Conservation (phyloP, 1,284 basidiomycete species). For the Sanguinoderma infundibulare region DNA sequence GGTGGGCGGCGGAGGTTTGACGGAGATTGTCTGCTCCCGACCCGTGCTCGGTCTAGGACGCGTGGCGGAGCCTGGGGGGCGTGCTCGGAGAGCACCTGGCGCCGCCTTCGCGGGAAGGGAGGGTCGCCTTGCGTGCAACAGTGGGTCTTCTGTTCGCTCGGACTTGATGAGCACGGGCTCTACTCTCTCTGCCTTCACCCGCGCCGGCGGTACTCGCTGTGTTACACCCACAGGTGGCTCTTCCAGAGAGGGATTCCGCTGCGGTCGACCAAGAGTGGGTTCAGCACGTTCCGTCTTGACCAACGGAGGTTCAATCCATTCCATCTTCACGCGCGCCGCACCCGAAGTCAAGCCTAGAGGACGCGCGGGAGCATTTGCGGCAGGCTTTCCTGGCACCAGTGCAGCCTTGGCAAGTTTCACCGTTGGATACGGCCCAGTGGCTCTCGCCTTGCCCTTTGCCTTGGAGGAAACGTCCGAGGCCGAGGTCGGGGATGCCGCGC, state of each 20-base stretch:
- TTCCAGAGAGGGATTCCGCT: neutral
- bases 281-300: neutral
- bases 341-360: neutral
- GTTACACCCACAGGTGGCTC: neutral
- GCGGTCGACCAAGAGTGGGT: neutral
- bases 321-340: neutral
- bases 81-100: neutral
- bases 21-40: neutral
- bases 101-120: neutral
- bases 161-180: neutral
- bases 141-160: neutral
- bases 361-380: neutral
- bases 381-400: neutral
- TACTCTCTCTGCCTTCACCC: neutral
- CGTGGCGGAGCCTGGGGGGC: neutral
- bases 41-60: neutral
- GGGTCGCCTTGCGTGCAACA: neutral
- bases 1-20: neutral
- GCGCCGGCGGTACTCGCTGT: neutral
- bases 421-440: neutral
- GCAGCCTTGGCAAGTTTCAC: neutral
- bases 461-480: neutral
- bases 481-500: neutral
- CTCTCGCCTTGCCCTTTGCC: constrained; percentile 10
- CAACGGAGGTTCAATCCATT: neutral